These are phyloP conservation scores for Pittosporum tobira DNA, from an alignment of 129 eudicot species.

Conservation along the genomic window DNA sequence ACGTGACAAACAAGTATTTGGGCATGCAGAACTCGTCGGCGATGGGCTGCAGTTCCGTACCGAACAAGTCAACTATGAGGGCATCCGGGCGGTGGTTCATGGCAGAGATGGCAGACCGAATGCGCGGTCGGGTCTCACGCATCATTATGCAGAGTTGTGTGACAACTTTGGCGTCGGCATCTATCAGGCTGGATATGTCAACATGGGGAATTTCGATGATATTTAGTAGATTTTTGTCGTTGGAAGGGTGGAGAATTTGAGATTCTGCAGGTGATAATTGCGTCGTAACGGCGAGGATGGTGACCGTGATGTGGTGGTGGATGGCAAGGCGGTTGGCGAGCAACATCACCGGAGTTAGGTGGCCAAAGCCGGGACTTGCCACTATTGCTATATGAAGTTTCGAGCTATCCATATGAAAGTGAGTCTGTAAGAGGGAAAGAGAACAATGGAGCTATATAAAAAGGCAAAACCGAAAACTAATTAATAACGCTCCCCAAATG, in stretches of 20 bases:
- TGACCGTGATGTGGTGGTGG: slow-evolving; percentile 13
- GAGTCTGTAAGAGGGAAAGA: background rate
- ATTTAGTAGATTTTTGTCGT: slow-evolving; percentile 2
- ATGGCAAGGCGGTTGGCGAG: slow-evolving; percentile 23
- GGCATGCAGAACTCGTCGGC: slow-evolving; percentile 45
- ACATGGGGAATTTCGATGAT: slow-evolving; percentile 35
- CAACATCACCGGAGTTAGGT: slow-evolving; percentile 16
- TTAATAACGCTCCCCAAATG: too few species aligned
- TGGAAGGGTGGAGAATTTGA: background rate
- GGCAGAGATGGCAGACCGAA: slow-evolving; percentile 25
- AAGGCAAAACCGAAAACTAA: too few species aligned
- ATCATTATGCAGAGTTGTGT: slow-evolving; percentile 32
- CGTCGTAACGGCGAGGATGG: slow-evolving; percentile 16
- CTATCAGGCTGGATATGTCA: slow-evolving; percentile 30
- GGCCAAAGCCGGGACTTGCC: slow-evolving; percentile 30
- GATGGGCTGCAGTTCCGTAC: slow-evolving; percentile 23
- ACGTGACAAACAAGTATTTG: slow-evolving; percentile 34
- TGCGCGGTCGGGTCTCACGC: slow-evolving; percentile 33
- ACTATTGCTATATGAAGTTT: slow-evolving; percentile 21
- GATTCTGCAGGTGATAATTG: slow-evolving; percentile 8
- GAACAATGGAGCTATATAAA: background rate
- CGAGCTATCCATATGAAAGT: background rate
- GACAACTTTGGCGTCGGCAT: slow-evolving; percentile 25
- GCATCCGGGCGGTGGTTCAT: slow-evolving; percentile 30
- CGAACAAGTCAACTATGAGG: slow-evolving; percentile 39